phyloP scores from a whole-genome alignment of 1,139 yeast species.

The Suhomyces bribrorum region DNA sequence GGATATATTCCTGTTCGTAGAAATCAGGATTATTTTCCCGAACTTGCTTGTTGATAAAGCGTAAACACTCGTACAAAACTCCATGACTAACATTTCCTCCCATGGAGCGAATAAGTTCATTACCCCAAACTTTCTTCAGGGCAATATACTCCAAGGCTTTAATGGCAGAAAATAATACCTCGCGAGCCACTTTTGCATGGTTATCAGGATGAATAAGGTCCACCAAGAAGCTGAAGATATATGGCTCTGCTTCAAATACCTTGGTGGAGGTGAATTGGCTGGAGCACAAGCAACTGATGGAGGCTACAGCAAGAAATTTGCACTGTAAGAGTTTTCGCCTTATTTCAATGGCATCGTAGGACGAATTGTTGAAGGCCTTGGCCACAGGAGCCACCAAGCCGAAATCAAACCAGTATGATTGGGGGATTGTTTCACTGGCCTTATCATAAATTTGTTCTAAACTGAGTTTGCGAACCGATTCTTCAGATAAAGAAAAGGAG shows the following conservation, averaged over 20 bases:
- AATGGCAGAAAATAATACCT: conserved; percentile 60
- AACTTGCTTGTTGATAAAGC: conserved; percentile 57
- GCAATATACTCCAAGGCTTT: conserved; percentile 74
- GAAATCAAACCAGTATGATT: conserved; percentile 63
- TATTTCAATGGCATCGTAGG: conserved; percentile 53
- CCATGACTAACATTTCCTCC: conserved; percentile 95
- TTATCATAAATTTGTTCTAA: conserved; percentile 65
- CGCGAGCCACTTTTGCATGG: conserved; percentile 49
- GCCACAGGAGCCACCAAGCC: conserved; percentile 63
- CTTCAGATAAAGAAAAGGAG: conserved; percentile 47
- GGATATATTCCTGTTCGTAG: conserved; percentile 50
- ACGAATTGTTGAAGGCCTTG: conserved; percentile 66
- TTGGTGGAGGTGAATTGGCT: conserved; percentile 60
- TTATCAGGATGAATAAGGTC: conserved; percentile 64
- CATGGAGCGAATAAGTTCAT: conserved; percentile 75
- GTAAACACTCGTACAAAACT: conserved; percentile 66
- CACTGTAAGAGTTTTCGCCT: conserved; percentile 62
- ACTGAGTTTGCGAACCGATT: conserved; percentile 50
- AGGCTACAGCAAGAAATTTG: conserved; percentile 68
- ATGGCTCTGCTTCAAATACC: conserved; percentile 75
- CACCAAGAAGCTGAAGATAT: conserved; percentile 67
- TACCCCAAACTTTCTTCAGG: conserved; percentile 67
- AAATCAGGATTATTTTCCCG: conserved; percentile 35
- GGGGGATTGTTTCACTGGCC: conserved; percentile 61
- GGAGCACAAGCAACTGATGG: conserved; percentile 50